Evolutionary conservation across 2,329 filamentous ascomycete species (phyloP).

Genomic region (Alternaria panax): DNA sequence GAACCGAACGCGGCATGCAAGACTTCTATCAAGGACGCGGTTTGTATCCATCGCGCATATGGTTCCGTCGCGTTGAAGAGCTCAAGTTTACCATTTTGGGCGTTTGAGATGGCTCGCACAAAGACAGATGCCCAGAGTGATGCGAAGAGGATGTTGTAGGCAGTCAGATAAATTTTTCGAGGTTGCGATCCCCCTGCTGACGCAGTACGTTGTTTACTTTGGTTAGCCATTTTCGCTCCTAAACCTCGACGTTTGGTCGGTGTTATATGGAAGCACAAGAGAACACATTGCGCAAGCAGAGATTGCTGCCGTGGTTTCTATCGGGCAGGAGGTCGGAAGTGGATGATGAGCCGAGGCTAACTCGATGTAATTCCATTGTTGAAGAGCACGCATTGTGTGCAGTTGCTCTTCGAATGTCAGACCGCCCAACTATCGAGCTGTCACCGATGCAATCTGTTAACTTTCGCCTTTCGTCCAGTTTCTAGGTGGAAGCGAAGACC

Average conservation of each 20-base stretch:
- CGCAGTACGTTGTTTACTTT: not conserved
- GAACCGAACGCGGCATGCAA: conserved; percentile 29
- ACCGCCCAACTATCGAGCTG: not conserved
- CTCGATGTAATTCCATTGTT: not conserved
- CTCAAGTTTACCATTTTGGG: not conserved
- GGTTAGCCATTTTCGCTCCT: not conserved
- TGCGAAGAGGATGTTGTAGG: conserved; percentile 32
- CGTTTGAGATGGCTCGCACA: conserved; percentile 5
- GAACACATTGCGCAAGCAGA: conserved; percentile 9
- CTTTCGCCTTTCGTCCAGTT: not conserved
- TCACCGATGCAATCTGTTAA: not conserved
- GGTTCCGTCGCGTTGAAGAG: conserved; percentile 26
- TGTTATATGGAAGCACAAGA: not conserved
- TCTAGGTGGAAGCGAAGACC: not conserved
- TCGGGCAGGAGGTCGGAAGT: conserved; percentile 7
- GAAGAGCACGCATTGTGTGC: not conserved
- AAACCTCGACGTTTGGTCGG: not conserved
- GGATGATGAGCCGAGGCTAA: conserved; percentile 16
- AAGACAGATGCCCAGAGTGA: conserved; percentile 27
- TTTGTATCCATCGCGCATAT: conserved; percentile 30
- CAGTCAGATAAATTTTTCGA: conserved; percentile 28
- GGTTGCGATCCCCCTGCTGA: not conserved
- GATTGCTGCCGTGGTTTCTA: conserved; percentile 3
- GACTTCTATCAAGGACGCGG: conserved; percentile 30
- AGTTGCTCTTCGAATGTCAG: not conserved